Percentiles rank a stretch among this genome's conserved stretches.
Conservation (phyloP, 108 stramenopile species). For the Nannochloropsis salina region DNA sequence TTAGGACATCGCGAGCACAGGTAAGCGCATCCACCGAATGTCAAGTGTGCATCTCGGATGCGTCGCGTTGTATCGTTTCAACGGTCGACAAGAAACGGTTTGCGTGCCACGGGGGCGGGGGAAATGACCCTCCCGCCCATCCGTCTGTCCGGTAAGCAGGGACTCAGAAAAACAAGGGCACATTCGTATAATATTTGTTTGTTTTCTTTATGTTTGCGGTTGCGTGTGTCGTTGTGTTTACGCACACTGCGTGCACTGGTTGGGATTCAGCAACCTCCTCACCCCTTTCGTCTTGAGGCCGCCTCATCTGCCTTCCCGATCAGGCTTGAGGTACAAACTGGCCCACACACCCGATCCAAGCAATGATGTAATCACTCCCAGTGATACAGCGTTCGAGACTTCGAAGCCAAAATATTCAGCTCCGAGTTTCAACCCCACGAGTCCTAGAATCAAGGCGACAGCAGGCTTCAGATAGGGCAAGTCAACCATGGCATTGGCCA, state of each 20-base stretch:
- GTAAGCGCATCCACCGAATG: no score
- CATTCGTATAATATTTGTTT: not conserved
- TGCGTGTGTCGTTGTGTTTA: not conserved
- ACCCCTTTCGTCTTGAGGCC: no score
- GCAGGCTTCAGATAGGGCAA: conserved; percentile 83
- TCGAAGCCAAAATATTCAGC: conserved; percentile 60
- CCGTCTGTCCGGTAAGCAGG: no score
- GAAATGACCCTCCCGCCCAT: no score
- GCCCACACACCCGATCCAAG: conserved; percentile 30
- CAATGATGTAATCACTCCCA: conserved; percentile 35
- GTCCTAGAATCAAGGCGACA: conserved; percentile 80
- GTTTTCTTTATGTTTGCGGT: not conserved
- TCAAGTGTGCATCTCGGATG: no score
- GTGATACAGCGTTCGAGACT: conserved; percentile 28
- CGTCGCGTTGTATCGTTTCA: no score
- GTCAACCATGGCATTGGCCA: conserved; percentile 82
- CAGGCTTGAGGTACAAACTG: not conserved
- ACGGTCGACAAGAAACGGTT: no score
- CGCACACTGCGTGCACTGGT: no score
- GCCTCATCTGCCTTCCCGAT: not conserved
- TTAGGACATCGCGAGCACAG: no score
- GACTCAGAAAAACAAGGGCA: no score
- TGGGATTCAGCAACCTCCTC: no score
- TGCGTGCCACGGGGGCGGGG: no score
- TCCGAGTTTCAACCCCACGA: conserved; percentile 84